Evolutionary conservation across 2,329 filamentous ascomycete species (phyloP).

Genomic region (Venturia oleaginea): DNA sequence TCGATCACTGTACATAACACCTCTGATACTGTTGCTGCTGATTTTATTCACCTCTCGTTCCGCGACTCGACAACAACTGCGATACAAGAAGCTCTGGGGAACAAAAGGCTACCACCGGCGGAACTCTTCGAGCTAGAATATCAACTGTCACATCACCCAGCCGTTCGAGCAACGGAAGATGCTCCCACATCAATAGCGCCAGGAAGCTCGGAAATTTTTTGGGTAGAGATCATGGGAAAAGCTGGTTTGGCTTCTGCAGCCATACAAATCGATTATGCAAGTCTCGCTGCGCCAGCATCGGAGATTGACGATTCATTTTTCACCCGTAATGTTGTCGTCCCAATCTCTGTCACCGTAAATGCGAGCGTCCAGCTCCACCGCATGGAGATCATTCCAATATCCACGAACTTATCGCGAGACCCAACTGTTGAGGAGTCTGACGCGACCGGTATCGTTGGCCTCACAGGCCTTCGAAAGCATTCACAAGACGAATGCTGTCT

Average conservation of each 20-base stretch:
- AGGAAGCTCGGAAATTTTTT: constrained; percentile 59
- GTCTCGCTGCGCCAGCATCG: constrained; percentile 60
- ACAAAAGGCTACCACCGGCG: constrained; percentile 65
- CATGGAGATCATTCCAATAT: constrained; percentile 69
- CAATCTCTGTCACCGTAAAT: constrained; percentile 83
- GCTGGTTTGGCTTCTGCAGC: constrained; percentile 70
- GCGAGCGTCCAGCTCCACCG: constrained; percentile 75
- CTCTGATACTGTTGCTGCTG: constrained; percentile 60
- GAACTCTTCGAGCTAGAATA: constrained; percentile 83
- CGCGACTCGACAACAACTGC: constrained; percentile 77
- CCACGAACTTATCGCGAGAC: constrained; percentile 49
- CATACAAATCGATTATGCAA: constrained; percentile 79
- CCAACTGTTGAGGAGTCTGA: constrained; percentile 24
- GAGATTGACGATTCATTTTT: constrained; percentile 48
- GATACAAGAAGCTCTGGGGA: constrained; percentile 64
- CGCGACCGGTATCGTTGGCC: neutral
- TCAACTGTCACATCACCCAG: constrained; percentile 57
- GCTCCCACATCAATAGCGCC: constrained; percentile 53
- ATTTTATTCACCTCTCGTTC: constrained; percentile 81
- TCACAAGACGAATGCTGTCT: constrained; percentile 57
- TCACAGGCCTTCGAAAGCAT: neutral
- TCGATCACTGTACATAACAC: constrained; percentile 72
- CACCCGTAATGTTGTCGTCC: constrained; percentile 72
- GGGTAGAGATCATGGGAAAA: constrained; percentile 78
- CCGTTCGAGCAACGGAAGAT: constrained; percentile 49